Conservation (phyloP, 192 early-diverging fungal species). For the Coemansia sp. region DNA sequence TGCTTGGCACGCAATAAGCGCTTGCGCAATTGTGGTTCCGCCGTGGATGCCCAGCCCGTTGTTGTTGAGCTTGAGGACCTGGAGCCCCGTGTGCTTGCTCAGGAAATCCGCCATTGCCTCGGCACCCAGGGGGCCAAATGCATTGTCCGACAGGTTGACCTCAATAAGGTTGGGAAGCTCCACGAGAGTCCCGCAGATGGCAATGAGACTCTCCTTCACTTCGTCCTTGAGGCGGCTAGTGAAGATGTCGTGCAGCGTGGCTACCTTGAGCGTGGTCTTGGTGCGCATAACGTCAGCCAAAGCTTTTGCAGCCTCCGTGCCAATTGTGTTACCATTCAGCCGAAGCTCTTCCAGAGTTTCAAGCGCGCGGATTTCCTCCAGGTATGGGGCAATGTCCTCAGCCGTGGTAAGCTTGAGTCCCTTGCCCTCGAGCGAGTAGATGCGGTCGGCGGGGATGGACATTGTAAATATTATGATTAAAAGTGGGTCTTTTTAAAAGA, state of each 20-base stretch:
- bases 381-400: constrained; percentile 74
- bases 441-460: constrained; percentile 47
- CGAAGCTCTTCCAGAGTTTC: constrained; percentile 68
- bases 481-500: neutral
- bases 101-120: constrained; percentile 84
- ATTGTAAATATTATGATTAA: constrained; percentile 6
- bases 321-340: constrained; percentile 89
- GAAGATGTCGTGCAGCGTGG: constrained; percentile 89
- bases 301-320: constrained; percentile 83
- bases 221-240: constrained; percentile 89
- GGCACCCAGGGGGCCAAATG: constrained; percentile 96
- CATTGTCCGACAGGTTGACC: constrained; percentile 89
- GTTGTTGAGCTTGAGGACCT: constrained; percentile 92
- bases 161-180: constrained; percentile 79
- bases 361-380: constrained; percentile 66
- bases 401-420: constrained; percentile 86
- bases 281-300: constrained; percentile 70
- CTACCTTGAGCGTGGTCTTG: constrained; percentile 74
- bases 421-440: constrained; percentile 86
- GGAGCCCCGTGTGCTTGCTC: constrained; percentile 74
- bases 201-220: constrained; percentile 80
- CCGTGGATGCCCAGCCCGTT: constrained; percentile 94
- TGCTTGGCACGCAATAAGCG: constrained; percentile 74
- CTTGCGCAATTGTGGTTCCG: constrained; percentile 80
- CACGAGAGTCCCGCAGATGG: constrained; percentile 78